Conservation (phyloP, 768 basidiomycete species). For the Royoungia palumana region DNA sequence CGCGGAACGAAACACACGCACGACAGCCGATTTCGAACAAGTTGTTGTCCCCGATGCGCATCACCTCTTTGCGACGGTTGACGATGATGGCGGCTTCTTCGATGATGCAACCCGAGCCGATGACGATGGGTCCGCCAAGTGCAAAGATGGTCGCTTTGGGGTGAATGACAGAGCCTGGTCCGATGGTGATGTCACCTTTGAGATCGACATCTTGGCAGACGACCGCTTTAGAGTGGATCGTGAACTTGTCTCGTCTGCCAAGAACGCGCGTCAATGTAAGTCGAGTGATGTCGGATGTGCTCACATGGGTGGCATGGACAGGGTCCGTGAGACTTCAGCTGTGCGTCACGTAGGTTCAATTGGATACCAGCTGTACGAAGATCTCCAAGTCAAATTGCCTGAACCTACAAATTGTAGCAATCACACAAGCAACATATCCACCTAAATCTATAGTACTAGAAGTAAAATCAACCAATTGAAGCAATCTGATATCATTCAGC, state of each 20-base stretch:
- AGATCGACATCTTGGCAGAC: conserved; percentile 94
- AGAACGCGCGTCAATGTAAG: not conserved
- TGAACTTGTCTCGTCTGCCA: conserved; percentile 78
- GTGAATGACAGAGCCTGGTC: conserved; percentile 87
- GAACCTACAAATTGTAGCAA: too few relatives aligned
- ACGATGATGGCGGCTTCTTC: conserved; percentile 91
- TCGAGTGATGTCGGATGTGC: not conserved
- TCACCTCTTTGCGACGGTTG: conserved; percentile 83
- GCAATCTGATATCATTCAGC: conserved; percentile 20
- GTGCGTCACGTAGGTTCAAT: too few relatives aligned
- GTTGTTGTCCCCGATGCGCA: conserved; percentile 93
- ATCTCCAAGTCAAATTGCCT: too few relatives aligned
- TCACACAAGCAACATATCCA: conserved; percentile 17
- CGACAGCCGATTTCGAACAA: conserved; percentile 93
- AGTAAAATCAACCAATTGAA: conserved; percentile 16
- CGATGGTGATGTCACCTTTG: conserved; percentile 92
- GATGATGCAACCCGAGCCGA: conserved; percentile 85
- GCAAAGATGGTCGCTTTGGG: conserved; percentile 94
- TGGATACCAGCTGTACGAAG: too few relatives aligned
- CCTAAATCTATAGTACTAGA: conserved; percentile 11
- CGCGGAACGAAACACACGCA: conserved; percentile 40
- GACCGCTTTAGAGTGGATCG: conserved; percentile 86
- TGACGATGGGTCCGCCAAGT: conserved; percentile 83
- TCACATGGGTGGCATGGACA: conserved; percentile 31
- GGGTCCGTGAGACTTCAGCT: too few relatives aligned